These are phyloP conservation scores for Lepidium campestre DNA, from an alignment of 441 rosid species.

Conservation along the genomic window DNA sequence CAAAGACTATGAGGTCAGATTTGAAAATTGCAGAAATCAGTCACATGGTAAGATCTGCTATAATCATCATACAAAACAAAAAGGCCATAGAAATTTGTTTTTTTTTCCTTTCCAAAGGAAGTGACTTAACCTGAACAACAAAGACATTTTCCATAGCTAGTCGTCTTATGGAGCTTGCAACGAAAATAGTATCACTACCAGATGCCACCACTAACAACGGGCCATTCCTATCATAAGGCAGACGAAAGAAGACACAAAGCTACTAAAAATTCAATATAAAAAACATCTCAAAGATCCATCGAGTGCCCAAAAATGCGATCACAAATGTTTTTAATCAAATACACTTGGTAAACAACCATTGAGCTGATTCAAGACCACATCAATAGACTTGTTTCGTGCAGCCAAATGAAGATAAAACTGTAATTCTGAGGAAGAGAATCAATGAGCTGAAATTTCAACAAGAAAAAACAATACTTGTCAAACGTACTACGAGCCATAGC, in stretches of 20 bases:
- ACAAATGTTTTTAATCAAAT: not conserved
- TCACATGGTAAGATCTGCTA: not conserved
- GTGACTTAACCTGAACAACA: conserved; percentile 56
- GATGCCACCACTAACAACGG: conserved; percentile 63
- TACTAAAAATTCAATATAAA: not conserved
- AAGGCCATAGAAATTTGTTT: not conserved
- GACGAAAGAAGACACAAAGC: not conserved
- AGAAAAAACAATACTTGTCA: conserved; percentile 31
- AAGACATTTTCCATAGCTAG: conserved; percentile 56
- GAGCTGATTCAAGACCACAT: not conserved
- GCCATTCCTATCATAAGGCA: conserved; percentile 36
- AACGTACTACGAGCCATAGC: conserved; percentile 42
- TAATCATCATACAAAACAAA: not conserved
- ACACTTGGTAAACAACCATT: not conserved
- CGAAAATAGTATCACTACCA: conserved; percentile 53
- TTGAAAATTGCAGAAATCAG: not conserved
- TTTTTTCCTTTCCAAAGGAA: not conserved
- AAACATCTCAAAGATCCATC: not conserved
- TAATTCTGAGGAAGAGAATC: not conserved
- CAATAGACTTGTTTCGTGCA: not conserved
- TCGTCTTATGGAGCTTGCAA: conserved; percentile 56
- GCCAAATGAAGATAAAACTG: not conserved
- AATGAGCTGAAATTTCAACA: not conserved
- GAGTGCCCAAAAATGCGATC: not conserved
- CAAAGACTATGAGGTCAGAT: not conserved